These are phyloP conservation scores for Alloteropsis angusta DNA, from an alignment of 202 grass and related monocot species.

Conservation along the genomic window DNA sequence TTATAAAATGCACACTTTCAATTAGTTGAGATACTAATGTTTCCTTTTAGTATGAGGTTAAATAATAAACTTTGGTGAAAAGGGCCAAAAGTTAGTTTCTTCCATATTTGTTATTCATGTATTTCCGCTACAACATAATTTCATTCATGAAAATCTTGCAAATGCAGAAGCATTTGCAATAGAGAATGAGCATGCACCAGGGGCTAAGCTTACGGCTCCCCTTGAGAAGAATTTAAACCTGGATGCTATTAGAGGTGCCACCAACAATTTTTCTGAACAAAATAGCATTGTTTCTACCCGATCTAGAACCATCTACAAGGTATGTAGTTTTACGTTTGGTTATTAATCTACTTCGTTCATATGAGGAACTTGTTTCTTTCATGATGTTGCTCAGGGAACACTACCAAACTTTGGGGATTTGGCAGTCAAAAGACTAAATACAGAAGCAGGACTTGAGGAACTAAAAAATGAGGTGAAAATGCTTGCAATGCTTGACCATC, in stretches of 20 bases:
- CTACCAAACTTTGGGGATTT: conserved; percentile 11
- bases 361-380: neutral
- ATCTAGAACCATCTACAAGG: conserved; percentile 37
- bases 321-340: neutral
- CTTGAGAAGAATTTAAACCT: conserved; percentile 13
- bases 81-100: too few relatives aligned
- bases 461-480: conserved; percentile 19
- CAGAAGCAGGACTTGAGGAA: conserved; percentile 12
- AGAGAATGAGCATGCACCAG: neutral
- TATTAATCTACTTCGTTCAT: neutral
- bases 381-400: conserved; percentile 11
- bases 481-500: conserved; percentile 24
- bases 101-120: neutral
- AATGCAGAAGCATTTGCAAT: neutral
- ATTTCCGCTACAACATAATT: neutral
- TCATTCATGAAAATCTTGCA: neutral
- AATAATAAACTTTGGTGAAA: too few relatives aligned
- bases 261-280: conserved; percentile 9
- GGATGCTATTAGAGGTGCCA: conserved; percentile 11
- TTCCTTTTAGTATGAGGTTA: too few relatives aligned
- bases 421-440: conserved; percentile 23
- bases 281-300: conserved; percentile 22
- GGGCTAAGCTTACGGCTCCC: neutral
- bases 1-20: too few relatives aligned
- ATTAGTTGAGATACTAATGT: too few relatives aligned